Evolutionary conservation across 2,329 filamentous ascomycete species (phyloP), one percentile per base, ranked within the genome.

Genomic region (Curvularia eragrostidis): DNA sequence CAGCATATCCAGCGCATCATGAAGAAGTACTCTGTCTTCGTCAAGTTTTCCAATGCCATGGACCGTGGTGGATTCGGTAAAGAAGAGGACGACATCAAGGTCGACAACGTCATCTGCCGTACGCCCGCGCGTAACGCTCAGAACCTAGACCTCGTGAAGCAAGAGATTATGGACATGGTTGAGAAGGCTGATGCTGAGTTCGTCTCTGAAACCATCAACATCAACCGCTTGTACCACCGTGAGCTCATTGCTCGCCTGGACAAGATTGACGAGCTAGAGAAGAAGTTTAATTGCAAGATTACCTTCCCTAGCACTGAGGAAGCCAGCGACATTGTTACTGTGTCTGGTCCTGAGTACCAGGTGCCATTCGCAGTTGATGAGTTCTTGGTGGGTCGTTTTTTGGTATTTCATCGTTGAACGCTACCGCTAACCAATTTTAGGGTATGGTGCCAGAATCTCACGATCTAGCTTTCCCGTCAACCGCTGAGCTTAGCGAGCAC

Each of bases 231-330:
- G 56, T 97, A 97, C 76, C 95, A 99, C 74, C 91, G 95, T 64
- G 92, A 97, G 79, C 87, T 99, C 59, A 90, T 99, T 74, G 86
- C 91, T 58, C 91, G 93, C 58, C 89, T 98, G 64, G 83, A 86
- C 43, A 91, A 97, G 72, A 92, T 99, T 56, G 94, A 98, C 66
- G 91, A 95, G 68, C 84, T 99, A 50, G 95, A 99, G 82, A 96
- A 96, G 84, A 97, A 97, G 80, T 98, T 93, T 90, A 98, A 98
- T 78, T 99, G 95, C 88, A 98, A 98, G 82, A 96, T 99, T 73
- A 91, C 93, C 67, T 99, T 99, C 75, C 95, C 95, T 7, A 97
- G 93, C 79, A 98, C 95, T 9, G 95, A 99, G 77, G 91, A 96
- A 78, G 95, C 95, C 21, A 98, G 94, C 75, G 95, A 99, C 72